Conservation (phyloP, 2,329 filamentous ascomycete species). For the Stachybotrys echinatus region DNA sequence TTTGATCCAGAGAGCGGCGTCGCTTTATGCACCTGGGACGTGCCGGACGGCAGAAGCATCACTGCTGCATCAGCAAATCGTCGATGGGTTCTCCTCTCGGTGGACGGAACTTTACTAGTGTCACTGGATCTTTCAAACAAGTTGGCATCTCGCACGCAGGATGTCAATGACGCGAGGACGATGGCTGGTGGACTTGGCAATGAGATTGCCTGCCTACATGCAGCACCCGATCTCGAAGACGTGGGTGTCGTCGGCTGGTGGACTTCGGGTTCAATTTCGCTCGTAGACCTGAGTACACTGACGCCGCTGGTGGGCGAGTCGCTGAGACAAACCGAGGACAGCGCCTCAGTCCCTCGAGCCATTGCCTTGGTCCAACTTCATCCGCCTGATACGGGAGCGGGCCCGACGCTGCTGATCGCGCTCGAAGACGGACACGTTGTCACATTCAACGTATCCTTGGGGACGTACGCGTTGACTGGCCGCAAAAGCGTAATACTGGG, state of each 20-base stretch:
- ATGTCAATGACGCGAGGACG: slow-evolving; percentile 47
- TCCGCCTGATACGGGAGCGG: slow-evolving; percentile 44
- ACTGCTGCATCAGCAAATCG: slow-evolving; percentile 74
- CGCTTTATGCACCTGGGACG: slow-evolving; percentile 53
- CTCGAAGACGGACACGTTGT: slow-evolving; percentile 91
- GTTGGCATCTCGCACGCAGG: slow-evolving; percentile 53
- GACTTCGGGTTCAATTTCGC: slow-evolving; percentile 71
- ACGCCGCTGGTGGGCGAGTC: slow-evolving; percentile 59
- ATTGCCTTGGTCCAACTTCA: slow-evolving; percentile 76
- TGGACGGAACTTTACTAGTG: slow-evolving; percentile 68
- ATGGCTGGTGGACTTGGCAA: slow-evolving; percentile 46
- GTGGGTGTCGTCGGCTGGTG: slow-evolving; percentile 84
- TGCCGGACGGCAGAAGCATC: slow-evolving; percentile 50
- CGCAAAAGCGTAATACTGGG: slow-evolving; percentile 82
- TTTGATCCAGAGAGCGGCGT: slow-evolving; percentile 54
- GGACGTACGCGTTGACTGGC: slow-evolving; percentile 58
- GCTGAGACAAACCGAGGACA: slow-evolving; percentile 56
- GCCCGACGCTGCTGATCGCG: slow-evolving; percentile 77
- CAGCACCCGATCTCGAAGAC: slow-evolving; percentile 57
- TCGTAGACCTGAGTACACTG: slow-evolving; percentile 65
- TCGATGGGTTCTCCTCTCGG: slow-evolving; percentile 64
- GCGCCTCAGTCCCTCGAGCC: slow-evolving; percentile 75
- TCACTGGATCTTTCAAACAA: slow-evolving; percentile 59
- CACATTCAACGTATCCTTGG: slow-evolving; percentile 66
- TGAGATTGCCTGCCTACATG: slow-evolving; percentile 80